A percentile compares a stretch with the other conserved stretches of the same genome.
Conservation (phyloP, 83 land plant species). For the Picea abies region DNA sequence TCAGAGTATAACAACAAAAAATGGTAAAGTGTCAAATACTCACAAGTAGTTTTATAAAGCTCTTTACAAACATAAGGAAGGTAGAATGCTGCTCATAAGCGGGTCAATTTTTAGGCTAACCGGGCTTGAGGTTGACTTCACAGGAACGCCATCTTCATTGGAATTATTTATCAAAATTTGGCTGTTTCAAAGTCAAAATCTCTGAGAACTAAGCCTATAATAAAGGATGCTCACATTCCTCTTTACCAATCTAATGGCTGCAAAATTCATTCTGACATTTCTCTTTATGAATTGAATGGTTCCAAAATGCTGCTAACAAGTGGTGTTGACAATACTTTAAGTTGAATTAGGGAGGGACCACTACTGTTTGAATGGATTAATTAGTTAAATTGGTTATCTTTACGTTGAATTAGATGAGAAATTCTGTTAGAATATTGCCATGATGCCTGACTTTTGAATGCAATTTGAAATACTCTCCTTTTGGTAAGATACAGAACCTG, state of each 20-base stretch:
- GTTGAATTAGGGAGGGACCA: too few relatives aligned
- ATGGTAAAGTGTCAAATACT: neutral
- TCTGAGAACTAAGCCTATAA: neutral
- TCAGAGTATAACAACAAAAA: neutral
- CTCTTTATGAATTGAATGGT: too few relatives aligned
- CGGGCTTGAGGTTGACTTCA: neutral
- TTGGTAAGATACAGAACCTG: neutral
- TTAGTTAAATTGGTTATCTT: too few relatives aligned
- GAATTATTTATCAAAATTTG: neutral
- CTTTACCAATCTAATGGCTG: too few relatives aligned
- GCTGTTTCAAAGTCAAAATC: neutral
- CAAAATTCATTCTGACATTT: too few relatives aligned
- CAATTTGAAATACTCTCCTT: neutral
- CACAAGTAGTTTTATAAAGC: neutral
- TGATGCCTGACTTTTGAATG: neutral
- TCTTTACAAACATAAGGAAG: neutral
- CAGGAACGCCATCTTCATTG: neutral
- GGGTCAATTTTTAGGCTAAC: neutral
- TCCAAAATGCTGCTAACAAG: too few relatives aligned
- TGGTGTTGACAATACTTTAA: too few relatives aligned
- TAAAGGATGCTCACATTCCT: neutral
- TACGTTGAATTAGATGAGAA: neutral
- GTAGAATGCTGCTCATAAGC: neutral
- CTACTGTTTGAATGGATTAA: too few relatives aligned
- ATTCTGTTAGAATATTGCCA: neutral